Conservation (phyloP, 208 protist species). For the Angomonas deanei region DNA sequence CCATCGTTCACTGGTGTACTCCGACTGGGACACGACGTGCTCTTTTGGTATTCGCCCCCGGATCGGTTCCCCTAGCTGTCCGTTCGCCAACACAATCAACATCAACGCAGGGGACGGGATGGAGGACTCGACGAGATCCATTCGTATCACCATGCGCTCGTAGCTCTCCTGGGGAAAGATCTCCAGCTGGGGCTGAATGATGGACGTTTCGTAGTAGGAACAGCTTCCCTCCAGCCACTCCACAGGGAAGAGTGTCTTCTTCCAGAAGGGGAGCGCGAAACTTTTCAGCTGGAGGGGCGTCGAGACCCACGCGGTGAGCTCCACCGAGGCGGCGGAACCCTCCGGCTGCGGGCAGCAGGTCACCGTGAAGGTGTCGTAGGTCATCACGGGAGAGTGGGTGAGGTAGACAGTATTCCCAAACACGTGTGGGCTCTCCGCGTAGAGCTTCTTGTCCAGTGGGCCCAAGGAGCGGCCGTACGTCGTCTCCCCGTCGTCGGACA, state of each 20-base stretch:
- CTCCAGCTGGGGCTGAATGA: conserved; percentile 78
- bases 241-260: conserved; percentile 34
- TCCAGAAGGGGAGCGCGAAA: conserved; percentile 42
- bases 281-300: conserved; percentile 26
- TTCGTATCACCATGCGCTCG: conserved; percentile 53
- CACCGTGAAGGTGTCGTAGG: conserved; percentile 38
- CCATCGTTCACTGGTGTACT: conserved; percentile 54
- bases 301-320: conserved; percentile 61
- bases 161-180: conserved; percentile 33
- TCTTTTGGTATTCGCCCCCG: conserved; percentile 41
- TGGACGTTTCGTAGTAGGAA: conserved; percentile 58
- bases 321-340: conserved; percentile 22
- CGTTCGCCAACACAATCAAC: conserved; percentile 52
- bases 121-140: conserved; percentile 52
- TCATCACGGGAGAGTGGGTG: conserved; percentile 12
- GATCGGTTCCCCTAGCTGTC: conserved; percentile 42
- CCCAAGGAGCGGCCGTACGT: not conserved
- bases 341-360: conserved; percentile 47
- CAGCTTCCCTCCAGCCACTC: conserved; percentile 55
- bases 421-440: conserved; percentile 14
- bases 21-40: conserved; percentile 45
- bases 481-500: not conserved
- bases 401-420: conserved; percentile 39
- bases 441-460: not conserved
- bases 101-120: conserved; percentile 54